phyloP scores from a whole-genome alignment of 306 rosid species.

The Macrotyloma uniflorum region DNA sequence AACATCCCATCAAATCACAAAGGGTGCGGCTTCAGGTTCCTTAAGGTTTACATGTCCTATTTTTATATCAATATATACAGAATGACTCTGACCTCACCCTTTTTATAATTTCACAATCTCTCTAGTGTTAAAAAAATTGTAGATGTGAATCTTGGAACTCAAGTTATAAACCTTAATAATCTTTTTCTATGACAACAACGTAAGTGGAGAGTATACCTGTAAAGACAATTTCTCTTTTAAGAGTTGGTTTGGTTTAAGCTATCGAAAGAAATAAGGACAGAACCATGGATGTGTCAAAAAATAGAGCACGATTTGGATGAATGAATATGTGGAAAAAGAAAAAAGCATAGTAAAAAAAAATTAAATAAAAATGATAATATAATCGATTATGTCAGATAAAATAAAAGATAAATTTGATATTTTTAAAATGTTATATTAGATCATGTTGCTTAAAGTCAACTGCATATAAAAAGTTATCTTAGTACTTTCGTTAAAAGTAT shows the following conservation, averaged over 20 bases:
- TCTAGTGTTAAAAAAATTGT: neutral
- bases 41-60: neutral
- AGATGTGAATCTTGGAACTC: neutral
- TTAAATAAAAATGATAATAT: too few relatives aligned
- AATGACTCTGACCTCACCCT: neutral
- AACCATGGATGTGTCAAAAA: too few relatives aligned
- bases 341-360: too few relatives aligned
- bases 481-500: neutral
- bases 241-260: too few relatives aligned
- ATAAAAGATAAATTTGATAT: too few relatives aligned
- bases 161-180: neutral
- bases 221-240: too few relatives aligned
- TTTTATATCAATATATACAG: neutral
- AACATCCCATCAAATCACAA: conserved; percentile 2
- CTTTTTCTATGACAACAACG: neutral
- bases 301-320: too few relatives aligned
- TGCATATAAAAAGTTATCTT: neutral
- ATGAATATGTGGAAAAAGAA: too few relatives aligned
- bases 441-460: neutral
- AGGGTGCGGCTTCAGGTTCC: conserved; percentile 8
- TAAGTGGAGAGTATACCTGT: conserved; percentile 1
- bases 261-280: too few relatives aligned
- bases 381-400: too few relatives aligned
- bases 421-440: neutral
- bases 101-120: neutral